Conservation (phyloP, 2,329 filamentous ascomycete genomes). For the Colletotrichum sp. region DNA sequence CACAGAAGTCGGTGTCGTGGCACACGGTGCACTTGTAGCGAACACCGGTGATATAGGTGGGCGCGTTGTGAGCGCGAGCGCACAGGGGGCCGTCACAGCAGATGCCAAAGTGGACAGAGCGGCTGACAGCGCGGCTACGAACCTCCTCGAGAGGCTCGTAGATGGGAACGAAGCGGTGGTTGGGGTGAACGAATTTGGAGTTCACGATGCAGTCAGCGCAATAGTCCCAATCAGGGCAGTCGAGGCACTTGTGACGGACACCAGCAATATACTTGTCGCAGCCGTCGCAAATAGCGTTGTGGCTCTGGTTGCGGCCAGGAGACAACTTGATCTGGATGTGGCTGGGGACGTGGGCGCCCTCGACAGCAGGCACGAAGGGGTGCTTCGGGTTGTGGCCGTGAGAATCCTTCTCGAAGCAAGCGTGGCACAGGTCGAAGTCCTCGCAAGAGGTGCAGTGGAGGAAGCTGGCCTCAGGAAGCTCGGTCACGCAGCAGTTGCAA, state of each 20-base stretch:
- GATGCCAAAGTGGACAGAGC: slow-evolving; percentile 77
- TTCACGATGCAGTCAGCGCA: slow-evolving; percentile 77
- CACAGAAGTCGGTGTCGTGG: slow-evolving; percentile 94
- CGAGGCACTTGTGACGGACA: slow-evolving; percentile 93
- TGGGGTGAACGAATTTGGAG: slow-evolving; percentile 73
- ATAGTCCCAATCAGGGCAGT: slow-evolving; percentile 98
- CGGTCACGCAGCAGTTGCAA: slow-evolving; percentile 70
- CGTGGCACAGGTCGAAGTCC: slow-evolving; percentile 90
- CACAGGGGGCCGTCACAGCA: slow-evolving; percentile 96
- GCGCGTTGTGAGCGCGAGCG: slow-evolving; percentile 56
- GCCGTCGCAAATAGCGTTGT: slow-evolving; percentile 92
- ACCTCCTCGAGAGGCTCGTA: slow-evolving; percentile 70
- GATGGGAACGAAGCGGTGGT: slow-evolving; percentile 87
- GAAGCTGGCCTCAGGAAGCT: slow-evolving; percentile 79
- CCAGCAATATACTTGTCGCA: slow-evolving; percentile 90
- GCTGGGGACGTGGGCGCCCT: slow-evolving; percentile 65
- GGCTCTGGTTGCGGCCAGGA: slow-evolving; percentile 80
- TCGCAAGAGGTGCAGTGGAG: slow-evolving; percentile 85
- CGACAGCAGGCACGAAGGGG: slow-evolving; percentile 72
- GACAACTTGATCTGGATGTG: slow-evolving; percentile 72
- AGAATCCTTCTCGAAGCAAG: slow-evolving; percentile 75
- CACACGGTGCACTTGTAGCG: slow-evolving; percentile 98
- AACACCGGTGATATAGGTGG: slow-evolving; percentile 78
- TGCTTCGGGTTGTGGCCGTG: slow-evolving; percentile 95
- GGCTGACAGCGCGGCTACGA: slow-evolving; percentile 42